Evolutionary conservation across 805 yeast genomes (phyloP).

Genomic region (Pichia deserticola): DNA sequence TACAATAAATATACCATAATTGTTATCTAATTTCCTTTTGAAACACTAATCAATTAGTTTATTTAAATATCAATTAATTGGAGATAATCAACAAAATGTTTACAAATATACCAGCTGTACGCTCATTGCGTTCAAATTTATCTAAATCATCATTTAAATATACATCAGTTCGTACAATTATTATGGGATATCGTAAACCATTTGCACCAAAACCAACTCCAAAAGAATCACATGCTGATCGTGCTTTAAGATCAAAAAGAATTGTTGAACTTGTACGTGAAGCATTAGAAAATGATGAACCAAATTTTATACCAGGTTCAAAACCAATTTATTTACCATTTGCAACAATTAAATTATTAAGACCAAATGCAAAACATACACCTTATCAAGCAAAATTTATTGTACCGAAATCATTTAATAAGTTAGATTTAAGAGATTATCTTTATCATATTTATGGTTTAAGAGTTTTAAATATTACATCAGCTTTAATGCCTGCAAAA

Average conservation of each 20-base stretch:
- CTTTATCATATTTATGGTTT: slow-evolving; percentile 84
- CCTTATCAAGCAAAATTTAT: slow-evolving; percentile 96
- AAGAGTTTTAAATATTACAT: slow-evolving; percentile 81
- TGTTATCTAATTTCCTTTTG: too few species aligned
- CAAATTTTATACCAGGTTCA: slow-evolving; percentile 81
- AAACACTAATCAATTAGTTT: too few species aligned
- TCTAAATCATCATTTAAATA: neutral
- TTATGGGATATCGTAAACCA: slow-evolving; percentile 26
- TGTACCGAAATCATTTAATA: slow-evolving; percentile 91
- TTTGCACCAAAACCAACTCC: slow-evolving; percentile 20
- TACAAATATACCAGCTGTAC: neutral
- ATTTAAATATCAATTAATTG: neutral
- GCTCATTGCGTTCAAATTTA: neutral
- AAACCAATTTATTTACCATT: slow-evolving; percentile 75
- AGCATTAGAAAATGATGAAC: slow-evolving; percentile 51
- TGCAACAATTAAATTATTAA: slow-evolving; percentile 68
- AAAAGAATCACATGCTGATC: slow-evolving; percentile 15
- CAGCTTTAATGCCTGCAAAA: slow-evolving; percentile 71
- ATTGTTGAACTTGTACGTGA: slow-evolving; percentile 29
- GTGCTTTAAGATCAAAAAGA: slow-evolving; percentile 23
- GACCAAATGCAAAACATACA: slow-evolving; percentile 94
- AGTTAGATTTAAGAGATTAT: slow-evolving; percentile 90
- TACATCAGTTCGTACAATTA: slow-evolving; percentile 18
- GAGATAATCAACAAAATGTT: neutral
- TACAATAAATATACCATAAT: too few species aligned